Percentiles rank a stretch among this genome's conserved stretches.
These are phyloP conservation scores for Nakaseomyces uthaithaninus DNA, from an alignment of 1,139 yeast genomes.

Conservation along the genomic window DNA sequence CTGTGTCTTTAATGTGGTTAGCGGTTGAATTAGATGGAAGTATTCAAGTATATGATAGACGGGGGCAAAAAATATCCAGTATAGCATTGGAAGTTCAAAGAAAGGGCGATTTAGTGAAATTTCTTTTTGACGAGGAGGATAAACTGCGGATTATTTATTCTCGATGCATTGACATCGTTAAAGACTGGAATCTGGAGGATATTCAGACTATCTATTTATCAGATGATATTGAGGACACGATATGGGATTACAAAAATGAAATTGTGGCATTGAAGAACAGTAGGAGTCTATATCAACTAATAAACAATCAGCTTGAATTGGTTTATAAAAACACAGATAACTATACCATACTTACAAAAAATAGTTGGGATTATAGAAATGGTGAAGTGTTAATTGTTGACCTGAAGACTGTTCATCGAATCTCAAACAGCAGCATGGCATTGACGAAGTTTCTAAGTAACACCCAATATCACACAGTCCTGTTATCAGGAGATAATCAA, in stretches of 20 bases:
- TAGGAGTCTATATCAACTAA: constrained; percentile 20
- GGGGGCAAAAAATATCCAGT: constrained; percentile 16
- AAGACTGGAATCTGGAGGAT: constrained; percentile 51
- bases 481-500: constrained; percentile 54
- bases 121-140: constrained; percentile 51
- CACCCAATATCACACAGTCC: constrained; percentile 50
- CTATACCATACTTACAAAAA: constrained; percentile 25
- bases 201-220: constrained; percentile 61
- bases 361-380: constrained; percentile 25
- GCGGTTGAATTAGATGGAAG: constrained; percentile 19
- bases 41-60: constrained; percentile 21
- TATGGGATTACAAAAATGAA: constrained; percentile 28
- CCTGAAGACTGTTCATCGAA: constrained; percentile 17
- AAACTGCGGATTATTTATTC: constrained; percentile 54
- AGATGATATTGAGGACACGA: constrained; percentile 24
- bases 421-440: constrained; percentile 11
- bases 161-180: constrained; percentile 39
- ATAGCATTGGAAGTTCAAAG: constrained; percentile 16
- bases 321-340: constrained; percentile 18
- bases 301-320: constrained; percentile 10
- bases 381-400: constrained; percentile 21
- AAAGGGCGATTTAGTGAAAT: constrained; percentile 49
- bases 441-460: constrained; percentile 27
- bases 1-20: constrained; percentile 19
- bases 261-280: constrained; percentile 16